A percentile compares a stretch with the other conserved stretches of the same genome.
These are phyloP conservation scores for Monosporascus sp. DNA, from an alignment of 2,329 filamentous ascomycete genomes.

Conservation along the genomic window DNA sequence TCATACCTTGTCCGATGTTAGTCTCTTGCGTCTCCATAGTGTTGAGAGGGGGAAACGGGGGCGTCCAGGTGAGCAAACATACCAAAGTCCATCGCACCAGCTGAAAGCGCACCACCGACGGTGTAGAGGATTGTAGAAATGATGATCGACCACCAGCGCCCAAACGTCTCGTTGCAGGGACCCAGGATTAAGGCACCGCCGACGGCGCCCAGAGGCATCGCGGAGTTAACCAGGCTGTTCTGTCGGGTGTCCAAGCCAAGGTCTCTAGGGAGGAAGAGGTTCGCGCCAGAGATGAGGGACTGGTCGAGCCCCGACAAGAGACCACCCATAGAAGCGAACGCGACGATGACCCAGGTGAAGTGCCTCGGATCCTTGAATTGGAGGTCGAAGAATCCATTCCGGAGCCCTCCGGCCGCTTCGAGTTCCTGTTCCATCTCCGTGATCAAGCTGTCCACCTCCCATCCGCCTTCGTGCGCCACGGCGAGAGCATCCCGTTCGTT, in stretches of 20 bases:
- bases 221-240: slow-evolving; percentile 63
- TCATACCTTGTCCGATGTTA: slow-evolving; percentile 45
- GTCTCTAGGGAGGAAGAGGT: slow-evolving; percentile 58
- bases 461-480: slow-evolving; percentile 28
- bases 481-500: slow-evolving; percentile 31
- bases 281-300: slow-evolving; percentile 66
- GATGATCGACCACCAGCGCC: slow-evolving; percentile 63
- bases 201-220: slow-evolving; percentile 67
- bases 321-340: slow-evolving; percentile 71
- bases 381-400: slow-evolving; percentile 45
- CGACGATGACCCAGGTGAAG: slow-evolving; percentile 65
- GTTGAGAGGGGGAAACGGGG: no score
- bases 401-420: slow-evolving; percentile 20
- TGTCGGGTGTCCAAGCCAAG: slow-evolving; percentile 50
- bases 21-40: neutral
- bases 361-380: slow-evolving; percentile 56
- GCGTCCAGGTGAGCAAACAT: no score
- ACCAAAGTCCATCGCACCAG: slow-evolving; percentile 61
- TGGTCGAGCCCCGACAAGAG: slow-evolving; percentile 69
- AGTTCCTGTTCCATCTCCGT: slow-evolving; percentile 37
- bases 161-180: slow-evolving; percentile 62
- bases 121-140: slow-evolving; percentile 66
- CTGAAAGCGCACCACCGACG: slow-evolving; percentile 62
- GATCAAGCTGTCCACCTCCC: slow-evolving; percentile 35
- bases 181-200: slow-evolving; percentile 63